Evolutionary conservation across 2,329 filamentous ascomycete genomes (phyloP).

Genomic region (Talaromyces sp.): DNA sequence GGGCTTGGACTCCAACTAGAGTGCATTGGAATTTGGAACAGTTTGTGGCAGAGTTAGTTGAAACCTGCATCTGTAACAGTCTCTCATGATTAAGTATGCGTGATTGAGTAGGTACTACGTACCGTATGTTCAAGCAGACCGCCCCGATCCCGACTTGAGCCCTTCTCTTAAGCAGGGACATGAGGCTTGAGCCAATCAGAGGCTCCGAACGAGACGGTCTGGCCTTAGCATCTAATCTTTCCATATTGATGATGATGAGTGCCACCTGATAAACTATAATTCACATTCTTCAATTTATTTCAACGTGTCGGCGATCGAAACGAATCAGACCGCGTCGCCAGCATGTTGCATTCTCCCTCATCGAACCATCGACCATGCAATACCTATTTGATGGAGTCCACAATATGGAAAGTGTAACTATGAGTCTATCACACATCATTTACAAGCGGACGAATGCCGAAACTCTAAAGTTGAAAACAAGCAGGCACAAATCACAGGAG

Average conservation of each 20-base stretch:
- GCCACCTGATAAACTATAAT: background rate
- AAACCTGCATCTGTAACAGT: background rate
- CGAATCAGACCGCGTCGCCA: background rate
- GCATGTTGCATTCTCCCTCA: background rate
- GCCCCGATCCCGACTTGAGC: background rate
- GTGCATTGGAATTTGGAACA: background rate
- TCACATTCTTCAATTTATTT: too few species aligned
- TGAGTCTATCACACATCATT: too few species aligned
- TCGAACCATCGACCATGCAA: background rate
- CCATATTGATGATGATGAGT: background rate
- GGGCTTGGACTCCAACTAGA: constrained; percentile 2
- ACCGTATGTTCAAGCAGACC: background rate
- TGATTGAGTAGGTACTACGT: background rate
- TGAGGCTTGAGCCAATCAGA: background rate
- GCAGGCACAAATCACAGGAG: too few species aligned
- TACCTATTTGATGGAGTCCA: background rate
- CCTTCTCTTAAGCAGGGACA: constrained; percentile 1
- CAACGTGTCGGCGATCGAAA: too few species aligned
- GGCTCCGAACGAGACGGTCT: constrained; percentile 8
- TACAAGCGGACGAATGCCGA: too few species aligned
- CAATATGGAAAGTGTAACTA: too few species aligned
- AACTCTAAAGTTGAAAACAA: too few species aligned
- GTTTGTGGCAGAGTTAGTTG: background rate
- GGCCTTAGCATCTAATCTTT: background rate
- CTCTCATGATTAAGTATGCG: background rate